A percentile compares a stretch with the other conserved stretches of the same genome.
These are phyloP conservation scores for Daedaleopsis sinensis DNA, from an alignment of 768 basidiomycete species.

Conservation along the genomic window DNA sequence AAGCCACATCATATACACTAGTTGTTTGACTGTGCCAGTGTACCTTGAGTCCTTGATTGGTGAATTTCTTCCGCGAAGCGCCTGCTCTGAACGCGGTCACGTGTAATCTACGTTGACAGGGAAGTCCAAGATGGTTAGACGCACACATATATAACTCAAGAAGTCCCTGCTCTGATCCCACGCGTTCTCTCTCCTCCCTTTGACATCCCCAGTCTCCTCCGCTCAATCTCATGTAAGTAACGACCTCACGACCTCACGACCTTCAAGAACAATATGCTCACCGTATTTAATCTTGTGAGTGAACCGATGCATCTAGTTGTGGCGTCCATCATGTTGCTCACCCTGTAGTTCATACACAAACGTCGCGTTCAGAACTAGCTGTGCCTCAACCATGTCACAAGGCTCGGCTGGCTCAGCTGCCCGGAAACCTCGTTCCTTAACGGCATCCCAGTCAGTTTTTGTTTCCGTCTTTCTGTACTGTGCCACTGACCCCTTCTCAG, in stretches of 20 bases:
- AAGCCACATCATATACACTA: background rate
- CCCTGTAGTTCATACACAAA: background rate
- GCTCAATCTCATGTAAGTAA: slow-evolving; percentile 14
- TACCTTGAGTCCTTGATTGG: background rate
- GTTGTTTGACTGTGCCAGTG: background rate
- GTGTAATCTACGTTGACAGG: background rate
- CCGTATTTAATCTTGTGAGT: slow-evolving; percentile 14
- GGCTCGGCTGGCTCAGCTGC: background rate
- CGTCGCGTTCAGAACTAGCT: background rate
- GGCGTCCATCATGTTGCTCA: background rate
- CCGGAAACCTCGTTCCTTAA: background rate
- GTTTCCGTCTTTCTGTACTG: background rate
- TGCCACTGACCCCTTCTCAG: slow-evolving; percentile 7
- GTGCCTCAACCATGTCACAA: background rate
- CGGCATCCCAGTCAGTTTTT: slow-evolving; percentile 8
- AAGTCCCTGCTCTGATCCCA: slow-evolving; percentile 1
- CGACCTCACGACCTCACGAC: slow-evolving; percentile 13
- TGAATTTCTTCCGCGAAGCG: background rate
- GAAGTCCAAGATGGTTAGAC: no score
- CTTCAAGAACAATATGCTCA: slow-evolving; percentile 3
- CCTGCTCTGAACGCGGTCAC: background rate
- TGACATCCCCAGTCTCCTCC: background rate
- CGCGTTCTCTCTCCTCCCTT: slow-evolving; percentile 1
- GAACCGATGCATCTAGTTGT: background rate
- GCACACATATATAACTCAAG: slow-evolving; percentile 8